A percentile compares a stretch with the other conserved stretches of the same genome.
Conservation (phyloP, 192 early-diverging fungal genomes). For the Jimgerdemannia flammicorona region DNA sequence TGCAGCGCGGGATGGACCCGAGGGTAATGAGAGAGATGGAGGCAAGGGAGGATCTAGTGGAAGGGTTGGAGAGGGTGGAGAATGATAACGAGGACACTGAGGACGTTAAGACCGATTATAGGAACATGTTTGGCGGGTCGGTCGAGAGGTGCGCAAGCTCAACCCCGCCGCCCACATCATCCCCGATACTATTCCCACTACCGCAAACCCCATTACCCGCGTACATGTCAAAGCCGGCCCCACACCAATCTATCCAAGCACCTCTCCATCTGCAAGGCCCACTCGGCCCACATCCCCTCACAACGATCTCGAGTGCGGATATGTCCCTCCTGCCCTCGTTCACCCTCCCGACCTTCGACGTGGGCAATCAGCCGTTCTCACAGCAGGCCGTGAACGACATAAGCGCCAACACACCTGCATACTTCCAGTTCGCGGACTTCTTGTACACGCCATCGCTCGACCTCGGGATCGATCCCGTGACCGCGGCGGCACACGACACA, state of each 20-base stretch:
- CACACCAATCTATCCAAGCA: not conserved
- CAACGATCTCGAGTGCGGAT: not conserved
- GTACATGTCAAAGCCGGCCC: not conserved
- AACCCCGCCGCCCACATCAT: not conserved
- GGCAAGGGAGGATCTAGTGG: not conserved
- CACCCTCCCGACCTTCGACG: not conserved
- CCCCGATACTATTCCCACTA: not conserved
- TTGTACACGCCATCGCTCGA: not conserved
- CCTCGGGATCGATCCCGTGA: not conserved
- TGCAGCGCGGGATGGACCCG: not conserved
- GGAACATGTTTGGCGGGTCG: not conserved
- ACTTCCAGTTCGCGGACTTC: not conserved
- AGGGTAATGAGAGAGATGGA: not conserved
- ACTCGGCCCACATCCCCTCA: too few species aligned
- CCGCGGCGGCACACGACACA: too few species aligned
- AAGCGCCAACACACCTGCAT: not conserved
- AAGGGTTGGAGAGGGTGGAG: not conserved
- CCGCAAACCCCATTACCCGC: not conserved
- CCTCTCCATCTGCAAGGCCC: too few species aligned
- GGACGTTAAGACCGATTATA: not conserved
- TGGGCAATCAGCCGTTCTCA: not conserved
- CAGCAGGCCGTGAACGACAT: not conserved
- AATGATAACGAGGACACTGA: not conserved
- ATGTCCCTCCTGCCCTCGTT: not conserved
- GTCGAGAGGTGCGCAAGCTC: not conserved